Evolutionary conservation across 495 filamentous ascomycete species (phyloP).

Genomic region (Aspergillus cristatus): DNA sequence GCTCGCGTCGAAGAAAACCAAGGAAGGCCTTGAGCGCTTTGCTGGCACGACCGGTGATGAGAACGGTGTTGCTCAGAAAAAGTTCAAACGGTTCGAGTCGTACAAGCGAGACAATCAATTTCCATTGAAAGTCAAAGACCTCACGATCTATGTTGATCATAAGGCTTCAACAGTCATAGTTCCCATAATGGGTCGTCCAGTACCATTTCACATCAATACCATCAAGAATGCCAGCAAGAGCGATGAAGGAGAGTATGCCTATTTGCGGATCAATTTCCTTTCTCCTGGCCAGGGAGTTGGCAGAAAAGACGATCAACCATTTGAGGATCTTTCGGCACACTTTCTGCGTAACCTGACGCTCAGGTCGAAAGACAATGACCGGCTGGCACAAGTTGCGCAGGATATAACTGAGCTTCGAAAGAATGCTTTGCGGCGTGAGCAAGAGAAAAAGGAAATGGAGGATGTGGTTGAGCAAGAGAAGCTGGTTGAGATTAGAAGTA

Average conservation of each 20-base stretch:
- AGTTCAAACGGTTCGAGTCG: conserved; percentile 97
- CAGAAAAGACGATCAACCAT: conserved; percentile 95
- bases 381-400: conserved; percentile 79
- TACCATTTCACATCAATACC: conserved; percentile 97
- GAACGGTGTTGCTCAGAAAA: conserved; percentile 87
- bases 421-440: conserved; percentile 76
- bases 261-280: conserved; percentile 92
- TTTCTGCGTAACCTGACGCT: conserved; percentile 94
- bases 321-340: conserved; percentile 91
- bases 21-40: conserved; percentile 75
- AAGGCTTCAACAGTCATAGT: conserved; percentile 86
- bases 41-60: conserved; percentile 69
- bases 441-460: conserved; percentile 99
- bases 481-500: conserved; percentile 81
- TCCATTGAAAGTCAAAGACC: conserved; percentile 68
- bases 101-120: conserved; percentile 98
- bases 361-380: conserved; percentile 75
- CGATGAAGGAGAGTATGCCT: conserved; percentile 88
- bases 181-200: conserved; percentile 94
- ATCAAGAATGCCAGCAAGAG: conserved; percentile 97
- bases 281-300: conserved; percentile 97
- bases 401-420: conserved; percentile 93
- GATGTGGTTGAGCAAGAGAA: conserved; percentile 99
- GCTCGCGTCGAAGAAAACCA: conserved; percentile 77
- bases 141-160: conserved; percentile 79